A percentile compares a stretch with the other conserved stretches of the same genome.
Evolutionary conservation across 805 yeast species (phyloP).

Genomic region (Nematodospora valgi): DNA sequence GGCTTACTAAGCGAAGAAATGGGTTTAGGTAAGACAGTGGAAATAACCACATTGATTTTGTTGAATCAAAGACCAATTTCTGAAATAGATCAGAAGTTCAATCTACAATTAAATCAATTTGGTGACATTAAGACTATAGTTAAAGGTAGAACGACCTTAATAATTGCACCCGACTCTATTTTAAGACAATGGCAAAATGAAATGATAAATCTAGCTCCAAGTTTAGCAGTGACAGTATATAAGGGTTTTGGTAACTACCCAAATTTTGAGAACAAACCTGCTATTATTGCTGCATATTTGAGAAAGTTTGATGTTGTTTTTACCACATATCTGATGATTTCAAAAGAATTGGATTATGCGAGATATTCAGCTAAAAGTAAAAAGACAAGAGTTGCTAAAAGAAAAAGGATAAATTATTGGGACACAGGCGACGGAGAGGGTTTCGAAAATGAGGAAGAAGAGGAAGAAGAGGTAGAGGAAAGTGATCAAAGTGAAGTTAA

Average conservation of each 20-base stretch:
- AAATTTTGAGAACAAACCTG: slow-evolving; percentile 27
- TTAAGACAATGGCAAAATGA: slow-evolving; percentile 85
- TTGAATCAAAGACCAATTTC: slow-evolving; percentile 52
- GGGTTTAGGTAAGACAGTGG: slow-evolving; percentile 97
- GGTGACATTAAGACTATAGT: slow-evolving; percentile 43
- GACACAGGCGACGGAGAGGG: slow-evolving; percentile 9
- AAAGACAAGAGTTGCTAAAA: slow-evolving; percentile 37
- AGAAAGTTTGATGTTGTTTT: slow-evolving; percentile 71
- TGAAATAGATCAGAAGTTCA: slow-evolving; percentile 29
- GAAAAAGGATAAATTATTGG: neutral
- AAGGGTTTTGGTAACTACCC: slow-evolving; percentile 45
- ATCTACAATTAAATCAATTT: slow-evolving; percentile 29
- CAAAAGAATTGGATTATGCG: slow-evolving; percentile 78
- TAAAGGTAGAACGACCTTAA: slow-evolving; percentile 67
- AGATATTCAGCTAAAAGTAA: slow-evolving; percentile 58
- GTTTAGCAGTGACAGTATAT: slow-evolving; percentile 60
- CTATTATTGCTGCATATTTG: slow-evolving; percentile 50
- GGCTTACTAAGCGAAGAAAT: slow-evolving; percentile 91
- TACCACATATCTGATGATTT: slow-evolving; percentile 68
- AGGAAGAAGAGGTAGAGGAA: slow-evolving; percentile 8
- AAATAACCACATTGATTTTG: slow-evolving; percentile 62
- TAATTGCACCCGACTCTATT: slow-evolving; percentile 84
- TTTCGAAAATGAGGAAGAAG: slow-evolving; percentile 11
- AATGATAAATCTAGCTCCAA: slow-evolving; percentile 54
- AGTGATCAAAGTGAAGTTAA: slow-evolving; percentile 15